A percentile compares a stretch with the other conserved stretches of the same genome.
Conservation (phyloP, 1,284 basidiomycete species). For the Tilletia walkeri region DNA sequence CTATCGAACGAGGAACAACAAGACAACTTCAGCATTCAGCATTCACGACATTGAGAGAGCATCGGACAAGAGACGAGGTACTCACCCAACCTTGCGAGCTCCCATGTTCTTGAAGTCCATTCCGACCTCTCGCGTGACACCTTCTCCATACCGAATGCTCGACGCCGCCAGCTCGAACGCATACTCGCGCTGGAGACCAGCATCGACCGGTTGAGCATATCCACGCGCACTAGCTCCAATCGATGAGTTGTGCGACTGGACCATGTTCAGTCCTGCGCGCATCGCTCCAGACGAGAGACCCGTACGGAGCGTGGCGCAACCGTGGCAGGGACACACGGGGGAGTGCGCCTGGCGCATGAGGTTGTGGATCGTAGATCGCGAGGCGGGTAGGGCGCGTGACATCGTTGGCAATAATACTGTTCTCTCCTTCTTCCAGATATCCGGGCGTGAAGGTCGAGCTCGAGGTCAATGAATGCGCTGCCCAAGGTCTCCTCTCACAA, state of each 20-base stretch:
- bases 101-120: constrained; percentile 68
- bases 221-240: constrained; percentile 35
- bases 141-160: constrained; percentile 63
- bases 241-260: constrained; percentile 33
- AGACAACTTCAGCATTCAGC: neutral
- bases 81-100: constrained; percentile 66
- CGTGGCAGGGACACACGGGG: constrained; percentile 46
- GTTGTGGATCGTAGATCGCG: constrained; percentile 24
- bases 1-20: neutral
- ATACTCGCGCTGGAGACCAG: constrained; percentile 72
- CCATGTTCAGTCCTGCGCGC: constrained; percentile 43
- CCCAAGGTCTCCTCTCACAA: too few relatives aligned
- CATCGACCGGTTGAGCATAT: constrained; percentile 76
- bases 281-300: neutral
- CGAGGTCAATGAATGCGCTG: too few relatives aligned
- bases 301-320: constrained; percentile 33
- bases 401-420: neutral
- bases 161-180: constrained; percentile 95
- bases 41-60: neutral
- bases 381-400: neutral
- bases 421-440: too few relatives aligned
- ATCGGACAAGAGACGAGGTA: neutral
- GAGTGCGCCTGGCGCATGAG: constrained; percentile 46
- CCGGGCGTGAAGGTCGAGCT: too few relatives aligned
- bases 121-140: constrained; percentile 70